A percentile compares a stretch with the other conserved stretches of the same genome.
phyloP scores from a whole-genome alignment of 2,329 filamentous ascomycete species.

The Botrytis porri region DNA sequence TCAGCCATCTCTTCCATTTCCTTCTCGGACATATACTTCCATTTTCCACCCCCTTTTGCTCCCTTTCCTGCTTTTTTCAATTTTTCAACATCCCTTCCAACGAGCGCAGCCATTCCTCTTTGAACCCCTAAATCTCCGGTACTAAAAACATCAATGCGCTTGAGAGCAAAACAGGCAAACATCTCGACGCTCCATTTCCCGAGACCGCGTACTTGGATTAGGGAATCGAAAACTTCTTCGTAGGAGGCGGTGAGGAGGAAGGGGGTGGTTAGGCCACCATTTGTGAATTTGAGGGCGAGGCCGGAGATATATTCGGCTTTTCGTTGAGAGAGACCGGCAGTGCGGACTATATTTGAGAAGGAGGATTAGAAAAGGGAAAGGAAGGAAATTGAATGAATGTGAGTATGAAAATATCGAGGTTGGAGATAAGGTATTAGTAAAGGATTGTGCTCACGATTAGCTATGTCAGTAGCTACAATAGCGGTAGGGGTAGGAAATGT shows the following conservation, averaged over 20 bases:
- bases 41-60: conserved; percentile 60
- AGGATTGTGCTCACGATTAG: conserved; percentile 34
- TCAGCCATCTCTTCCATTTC: conserved; percentile 85
- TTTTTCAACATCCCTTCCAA: conserved; percentile 78
- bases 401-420: neutral
- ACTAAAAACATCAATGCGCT: conserved; percentile 90
- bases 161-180: conserved; percentile 96
- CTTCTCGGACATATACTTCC: conserved; percentile 95
- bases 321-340: conserved; percentile 84
- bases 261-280: conserved; percentile 69
- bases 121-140: conserved; percentile 92
- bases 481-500: conserved; percentile 73
- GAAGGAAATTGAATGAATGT: conserved; percentile 46
- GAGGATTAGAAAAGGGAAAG: conserved; percentile 74
- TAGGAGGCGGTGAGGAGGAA: conserved; percentile 78
- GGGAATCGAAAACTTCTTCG: conserved; percentile 76
- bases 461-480: conserved; percentile 62
- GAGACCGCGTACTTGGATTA: conserved; percentile 82
- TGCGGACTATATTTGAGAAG: conserved; percentile 62
- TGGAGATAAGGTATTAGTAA: neutral
- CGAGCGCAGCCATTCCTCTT: conserved; percentile 84
- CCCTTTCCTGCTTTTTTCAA: conserved; percentile 68
- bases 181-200: conserved; percentile 94
- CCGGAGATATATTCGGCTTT: conserved; percentile 95
- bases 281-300: conserved; percentile 75